Evolutionary conservation across 495 filamentous ascomycete genomes (phyloP), one percentile per base, ranked within the genome.

Genomic region (Penicillium robsamsonii): DNA sequence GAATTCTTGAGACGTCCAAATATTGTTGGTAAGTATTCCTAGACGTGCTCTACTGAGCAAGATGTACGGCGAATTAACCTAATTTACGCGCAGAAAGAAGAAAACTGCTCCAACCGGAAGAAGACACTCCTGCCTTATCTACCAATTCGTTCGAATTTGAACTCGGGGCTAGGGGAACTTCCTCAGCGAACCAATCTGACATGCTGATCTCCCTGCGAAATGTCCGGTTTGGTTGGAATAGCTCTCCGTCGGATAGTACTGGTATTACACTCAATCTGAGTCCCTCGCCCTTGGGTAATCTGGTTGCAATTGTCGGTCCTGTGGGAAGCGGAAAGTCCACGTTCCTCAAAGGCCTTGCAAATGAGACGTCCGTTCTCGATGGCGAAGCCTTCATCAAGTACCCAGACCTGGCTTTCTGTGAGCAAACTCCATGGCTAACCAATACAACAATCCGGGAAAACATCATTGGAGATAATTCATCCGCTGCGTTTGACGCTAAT

Each of bases 291-390:
- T 40, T 38, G 3, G 59, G 61, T 17, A 60, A 10, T 8, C 29
- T 73, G 1, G 66, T 68, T 13, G 57, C 65, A 0, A 45, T 80
- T 13, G 56, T 76, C 15, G 77, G 76, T 0, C 70, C 73, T 6
- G 67, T 79, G 7, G 76, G 66, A 0, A 69, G 68, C 11, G 76
- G 75, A 0, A 78, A 78, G 45, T 75, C 75, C 1, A 74, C 71
- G 0, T 58, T 79, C 11, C 64, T 75, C 17, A 70, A 74, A 18
- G 66, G 57, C 3, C 48, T 71, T 5, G 50, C 60, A 29, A 50
- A 53, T 53, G 66, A 64, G 29, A 65, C 55, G 1, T 53, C 57
- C 1, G 29, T 65, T 8, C 17, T 58, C 1, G 54, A 57, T 17
- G 65, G 62, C 3, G 47, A 58, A 0, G 40, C 59, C 24, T 50